A percentile compares a stretch with the other conserved stretches of the same genome.
Evolutionary conservation across 2,329 filamentous ascomycete species (phyloP).

Genomic region (Fusarium mangiferae): DNA sequence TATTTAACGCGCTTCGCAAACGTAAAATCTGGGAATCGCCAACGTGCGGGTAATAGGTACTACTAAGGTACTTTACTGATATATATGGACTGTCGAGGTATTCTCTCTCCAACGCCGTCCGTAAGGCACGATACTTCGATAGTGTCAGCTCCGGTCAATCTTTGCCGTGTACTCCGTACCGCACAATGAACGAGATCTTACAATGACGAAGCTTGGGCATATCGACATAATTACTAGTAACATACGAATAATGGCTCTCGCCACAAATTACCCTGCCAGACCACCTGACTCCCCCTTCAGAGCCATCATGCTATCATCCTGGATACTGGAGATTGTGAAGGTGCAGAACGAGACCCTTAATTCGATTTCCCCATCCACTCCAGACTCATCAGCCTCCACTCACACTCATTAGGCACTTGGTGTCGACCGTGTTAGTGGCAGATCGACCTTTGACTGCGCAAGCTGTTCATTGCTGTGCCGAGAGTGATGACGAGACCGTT

Average conservation of each 20-base stretch:
- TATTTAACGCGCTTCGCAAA: constrained; percentile 16
- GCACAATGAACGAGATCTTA: constrained; percentile 2
- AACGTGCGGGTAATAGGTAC: background rate
- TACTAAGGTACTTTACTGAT: background rate
- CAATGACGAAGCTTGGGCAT: background rate
- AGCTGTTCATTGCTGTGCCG: constrained; percentile 16
- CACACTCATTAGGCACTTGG: constrained; percentile 21
- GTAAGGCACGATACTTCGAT: constrained; percentile 10
- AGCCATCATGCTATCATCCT: constrained; percentile 20
- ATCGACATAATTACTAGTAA: background rate
- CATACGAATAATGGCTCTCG: background rate
- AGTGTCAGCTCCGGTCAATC: constrained; percentile 1
- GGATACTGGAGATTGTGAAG: constrained; percentile 35
- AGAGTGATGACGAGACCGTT: constrained; percentile 18
- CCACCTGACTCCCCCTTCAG: background rate
- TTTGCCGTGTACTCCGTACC: background rate
- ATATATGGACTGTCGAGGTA: background rate
- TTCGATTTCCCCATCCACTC: constrained; percentile 36
- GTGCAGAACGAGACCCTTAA: constrained; percentile 36
- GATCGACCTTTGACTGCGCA: constrained; percentile 35
- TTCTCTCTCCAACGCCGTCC: background rate
- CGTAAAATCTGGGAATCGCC: constrained; percentile 12
- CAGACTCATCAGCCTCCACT: constrained; percentile 30
- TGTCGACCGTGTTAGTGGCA: constrained; percentile 28
- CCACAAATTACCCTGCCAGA: background rate